phyloP scores from a whole-genome alignment of 2,329 filamentous ascomycete species.

The Microdochium paspali region DNA sequence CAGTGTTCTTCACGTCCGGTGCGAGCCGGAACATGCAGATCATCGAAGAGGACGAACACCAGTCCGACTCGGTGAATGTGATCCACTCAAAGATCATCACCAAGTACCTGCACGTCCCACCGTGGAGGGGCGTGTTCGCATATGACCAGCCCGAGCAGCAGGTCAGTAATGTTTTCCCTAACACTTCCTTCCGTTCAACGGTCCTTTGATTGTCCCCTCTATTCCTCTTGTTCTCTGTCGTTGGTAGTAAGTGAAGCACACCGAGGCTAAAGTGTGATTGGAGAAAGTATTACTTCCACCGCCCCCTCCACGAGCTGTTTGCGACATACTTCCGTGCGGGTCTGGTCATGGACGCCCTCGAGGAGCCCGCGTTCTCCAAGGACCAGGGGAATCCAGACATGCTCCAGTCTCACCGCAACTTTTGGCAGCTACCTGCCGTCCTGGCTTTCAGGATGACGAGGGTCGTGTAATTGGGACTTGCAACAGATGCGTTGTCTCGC shows the following conservation, averaged over 20 bases:
- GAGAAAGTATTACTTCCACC: conserved; percentile 32
- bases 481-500: too few species aligned
- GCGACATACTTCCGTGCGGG: conserved; percentile 29
- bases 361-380: conserved; percentile 34
- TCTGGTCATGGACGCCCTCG: conserved; percentile 33
- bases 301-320: conserved; percentile 33
- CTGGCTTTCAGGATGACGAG: conserved; percentile 19
- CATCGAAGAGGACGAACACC: conserved; percentile 16
- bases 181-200: too few species aligned
- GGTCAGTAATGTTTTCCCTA: too few species aligned
- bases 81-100: conserved; percentile 25
- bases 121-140: conserved; percentile 25
- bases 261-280: not conserved
- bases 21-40: conserved; percentile 27
- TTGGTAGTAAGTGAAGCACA: conserved; percentile 13
- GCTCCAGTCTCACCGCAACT: conserved; percentile 27
- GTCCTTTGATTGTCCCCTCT: too few species aligned
- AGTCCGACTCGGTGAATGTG: conserved; percentile 23
- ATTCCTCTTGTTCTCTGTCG: too few species aligned
- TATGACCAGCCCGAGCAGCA: conserved; percentile 23
- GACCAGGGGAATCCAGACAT: conserved; percentile 17
- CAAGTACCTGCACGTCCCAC: conserved; percentile 30
- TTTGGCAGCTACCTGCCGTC: conserved; percentile 24
- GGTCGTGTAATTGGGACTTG: too few species aligned
- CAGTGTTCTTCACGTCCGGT: conserved; percentile 36